These are phyloP conservation scores for Paspalum vaginatum DNA, from an alignment of 176 grass and related monocot genomes.

Conservation along the genomic window DNA sequence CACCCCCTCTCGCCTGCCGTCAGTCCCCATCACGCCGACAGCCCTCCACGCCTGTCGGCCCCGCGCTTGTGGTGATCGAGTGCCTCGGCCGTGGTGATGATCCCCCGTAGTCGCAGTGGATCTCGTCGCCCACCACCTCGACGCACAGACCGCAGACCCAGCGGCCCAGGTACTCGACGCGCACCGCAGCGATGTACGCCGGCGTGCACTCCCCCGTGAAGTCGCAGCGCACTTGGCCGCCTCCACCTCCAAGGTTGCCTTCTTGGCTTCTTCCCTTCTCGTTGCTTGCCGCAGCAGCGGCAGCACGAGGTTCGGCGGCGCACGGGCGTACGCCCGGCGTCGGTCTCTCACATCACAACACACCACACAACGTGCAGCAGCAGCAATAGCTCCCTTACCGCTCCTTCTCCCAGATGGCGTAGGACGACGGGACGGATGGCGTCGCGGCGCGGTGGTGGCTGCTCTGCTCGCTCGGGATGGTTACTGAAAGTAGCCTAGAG, in stretches of 20 bases:
- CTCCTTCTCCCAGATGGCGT: constrained; percentile 82
- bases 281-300: not conserved
- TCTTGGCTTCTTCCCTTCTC: not conserved
- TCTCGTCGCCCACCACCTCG: constrained; percentile 71
- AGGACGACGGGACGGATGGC: constrained; percentile 49
- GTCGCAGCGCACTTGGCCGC: constrained; percentile 65
- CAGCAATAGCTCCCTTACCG: constrained; percentile 54
- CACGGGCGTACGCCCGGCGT: too few relatives aligned
- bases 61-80: constrained; percentile 78
- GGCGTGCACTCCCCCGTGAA: constrained; percentile 88
- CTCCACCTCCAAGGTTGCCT: constrained; percentile 60
- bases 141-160: constrained; percentile 85
- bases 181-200: constrained; percentile 70
- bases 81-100: constrained; percentile 71
- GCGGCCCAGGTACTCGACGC: constrained; percentile 53
- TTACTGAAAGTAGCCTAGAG: too few relatives aligned
- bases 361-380: not conserved
- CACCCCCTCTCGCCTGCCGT: too few relatives aligned
- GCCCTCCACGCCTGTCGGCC: too few relatives aligned
- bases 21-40: too few relatives aligned
- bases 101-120: constrained; percentile 61
- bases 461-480: constrained; percentile 32
- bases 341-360: too few relatives aligned
- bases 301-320: not conserved
- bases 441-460: constrained; percentile 35